These are phyloP conservation scores for Trichoderma polysporum DNA, from an alignment of 2,329 filamentous ascomycete species.

Conservation along the genomic window DNA sequence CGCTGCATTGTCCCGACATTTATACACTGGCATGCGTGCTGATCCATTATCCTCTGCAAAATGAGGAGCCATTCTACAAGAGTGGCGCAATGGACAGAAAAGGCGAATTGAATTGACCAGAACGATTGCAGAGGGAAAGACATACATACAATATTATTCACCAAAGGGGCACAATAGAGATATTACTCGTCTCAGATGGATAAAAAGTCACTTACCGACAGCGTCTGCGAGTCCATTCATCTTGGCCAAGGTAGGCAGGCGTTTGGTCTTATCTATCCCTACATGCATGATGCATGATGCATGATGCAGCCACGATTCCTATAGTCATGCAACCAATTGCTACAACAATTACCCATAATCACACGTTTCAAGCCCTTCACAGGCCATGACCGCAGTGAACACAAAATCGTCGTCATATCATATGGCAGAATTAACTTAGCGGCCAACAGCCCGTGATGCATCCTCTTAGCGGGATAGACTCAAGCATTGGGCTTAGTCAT, in stretches of 20 bases:
- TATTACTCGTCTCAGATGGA: background rate
- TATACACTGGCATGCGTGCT: background rate
- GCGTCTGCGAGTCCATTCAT: background rate
- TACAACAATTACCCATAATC: background rate
- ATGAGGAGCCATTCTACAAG: background rate
- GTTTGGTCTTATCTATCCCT: background rate
- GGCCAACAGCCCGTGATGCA: background rate
- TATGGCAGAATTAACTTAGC: background rate
- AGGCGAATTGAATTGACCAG: background rate
- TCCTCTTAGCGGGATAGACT: background rate
- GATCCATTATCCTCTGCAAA: background rate
- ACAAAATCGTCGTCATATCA: background rate
- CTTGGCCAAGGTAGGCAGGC: background rate
- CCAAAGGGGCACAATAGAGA: no score
- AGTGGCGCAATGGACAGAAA: no score
- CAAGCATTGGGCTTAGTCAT: slow-evolving; percentile 2
- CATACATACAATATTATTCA: background rate
- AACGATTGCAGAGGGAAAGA: background rate
- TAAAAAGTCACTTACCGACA: background rate
- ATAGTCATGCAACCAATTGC: no score
- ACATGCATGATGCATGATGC: slow-evolving; percentile 14
- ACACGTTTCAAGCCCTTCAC: background rate
- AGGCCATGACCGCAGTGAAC: background rate
- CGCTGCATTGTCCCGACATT: background rate
- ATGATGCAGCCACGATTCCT: background rate